These are phyloP conservation scores for Malassezia japonica DNA, from an alignment of 1,284 basidiomycete genomes.

Conservation along the genomic window DNA sequence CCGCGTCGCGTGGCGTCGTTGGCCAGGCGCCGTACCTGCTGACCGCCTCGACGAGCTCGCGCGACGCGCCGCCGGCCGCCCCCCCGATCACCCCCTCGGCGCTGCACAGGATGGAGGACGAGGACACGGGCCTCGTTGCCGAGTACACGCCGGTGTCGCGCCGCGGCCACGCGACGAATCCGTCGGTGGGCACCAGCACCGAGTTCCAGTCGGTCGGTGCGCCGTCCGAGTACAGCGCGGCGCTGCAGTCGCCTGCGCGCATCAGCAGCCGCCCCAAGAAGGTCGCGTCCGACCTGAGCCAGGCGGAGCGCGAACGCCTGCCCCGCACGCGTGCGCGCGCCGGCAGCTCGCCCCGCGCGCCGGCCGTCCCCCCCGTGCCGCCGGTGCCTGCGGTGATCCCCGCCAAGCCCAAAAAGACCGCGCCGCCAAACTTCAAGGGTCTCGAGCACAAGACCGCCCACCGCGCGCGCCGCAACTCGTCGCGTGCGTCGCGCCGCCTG, in stretches of 20 bases:
- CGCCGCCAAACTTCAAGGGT: constrained; percentile 3
- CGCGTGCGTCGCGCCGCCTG: background rate
- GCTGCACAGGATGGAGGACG: no score
- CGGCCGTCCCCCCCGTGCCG: constrained; percentile 7
- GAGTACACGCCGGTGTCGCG: background rate
- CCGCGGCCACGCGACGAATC: background rate
- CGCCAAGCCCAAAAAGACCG: background rate
- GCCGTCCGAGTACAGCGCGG: background rate
- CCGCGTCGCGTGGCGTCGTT: background rate
- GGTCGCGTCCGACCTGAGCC: background rate
- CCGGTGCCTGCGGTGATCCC: constrained; percentile 1
- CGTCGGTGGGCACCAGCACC: background rate
- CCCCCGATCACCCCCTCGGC: no score
- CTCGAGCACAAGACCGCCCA: constrained; percentile 12
- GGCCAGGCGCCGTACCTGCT: no score
- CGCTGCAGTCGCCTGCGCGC: constrained; percentile 5
- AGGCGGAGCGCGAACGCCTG: background rate
- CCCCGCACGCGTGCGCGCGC: background rate
- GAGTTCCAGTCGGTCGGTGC: constrained; percentile 1
- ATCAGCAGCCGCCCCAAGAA: background rate
- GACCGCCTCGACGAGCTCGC: no score
- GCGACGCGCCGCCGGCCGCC: no score
- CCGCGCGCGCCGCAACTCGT: background rate
- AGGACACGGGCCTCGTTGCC: no score
- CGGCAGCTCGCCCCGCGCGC: background rate